Percentiles rank a stretch among this genome's conserved stretches.
Conservation (phyloP, 768 basidiomycete genomes). For the Rhodocollybia butyracea region DNA sequence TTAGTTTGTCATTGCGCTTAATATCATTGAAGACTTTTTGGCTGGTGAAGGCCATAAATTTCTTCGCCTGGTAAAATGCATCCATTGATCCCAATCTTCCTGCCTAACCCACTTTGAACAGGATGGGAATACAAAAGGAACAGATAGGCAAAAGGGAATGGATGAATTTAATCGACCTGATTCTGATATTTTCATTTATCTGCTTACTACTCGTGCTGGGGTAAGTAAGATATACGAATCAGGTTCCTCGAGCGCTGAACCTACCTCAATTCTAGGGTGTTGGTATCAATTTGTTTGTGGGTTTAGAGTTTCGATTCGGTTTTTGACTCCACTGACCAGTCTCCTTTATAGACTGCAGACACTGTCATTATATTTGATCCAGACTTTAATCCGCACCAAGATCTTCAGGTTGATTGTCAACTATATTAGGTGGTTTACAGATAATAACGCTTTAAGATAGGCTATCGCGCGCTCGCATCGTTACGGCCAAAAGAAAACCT, state of each 20-base stretch:
- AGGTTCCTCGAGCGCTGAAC: not conserved
- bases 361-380: constrained; percentile 93
- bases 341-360: constrained; percentile 70
- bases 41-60: constrained; percentile 76
- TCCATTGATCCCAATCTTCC: not conserved
- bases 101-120: constrained; percentile 24
- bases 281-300: constrained; percentile 76
- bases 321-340: constrained; percentile 35
- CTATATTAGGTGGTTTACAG: not conserved
- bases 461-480: constrained; percentile 94
- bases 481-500: constrained; percentile 92
- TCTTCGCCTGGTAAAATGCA: constrained; percentile 65
- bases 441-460: constrained; percentile 31
- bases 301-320: constrained; percentile 9
- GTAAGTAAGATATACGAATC: constrained; percentile 27
- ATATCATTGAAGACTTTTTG: constrained; percentile 88
- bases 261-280: constrained; percentile 51
- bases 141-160: constrained; percentile 89
- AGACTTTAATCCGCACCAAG: constrained; percentile 99
- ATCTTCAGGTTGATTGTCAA: constrained; percentile 70
- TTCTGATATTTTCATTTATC: constrained; percentile 88
- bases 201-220: constrained; percentile 90
- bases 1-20: constrained; percentile 84
- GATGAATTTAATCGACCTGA: constrained; percentile 88
- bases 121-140: constrained; percentile 89